Conservation (phyloP, 805 yeast genomes). For the Starmerella sirachaensis region DNA sequence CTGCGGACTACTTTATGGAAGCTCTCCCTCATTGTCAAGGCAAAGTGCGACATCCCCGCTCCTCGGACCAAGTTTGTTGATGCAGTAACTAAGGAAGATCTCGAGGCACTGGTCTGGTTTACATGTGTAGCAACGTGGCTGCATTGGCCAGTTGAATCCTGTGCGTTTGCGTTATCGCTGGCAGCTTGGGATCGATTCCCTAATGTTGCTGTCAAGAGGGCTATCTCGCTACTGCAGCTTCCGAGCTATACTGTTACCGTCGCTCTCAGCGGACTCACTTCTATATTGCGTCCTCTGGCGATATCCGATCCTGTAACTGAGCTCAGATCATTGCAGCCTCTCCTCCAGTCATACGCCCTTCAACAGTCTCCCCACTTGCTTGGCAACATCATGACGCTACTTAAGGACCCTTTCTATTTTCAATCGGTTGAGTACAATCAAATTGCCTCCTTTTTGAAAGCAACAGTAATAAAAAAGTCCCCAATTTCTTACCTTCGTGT, state of each 20-base stretch:
- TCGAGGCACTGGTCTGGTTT: slow-evolving; percentile 12
- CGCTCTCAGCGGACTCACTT: neutral
- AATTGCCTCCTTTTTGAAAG: neutral
- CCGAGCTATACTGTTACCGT: neutral
- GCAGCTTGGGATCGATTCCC: slow-evolving; percentile 2
- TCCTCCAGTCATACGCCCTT: slow-evolving; percentile 8
- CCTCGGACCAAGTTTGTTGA: neutral
- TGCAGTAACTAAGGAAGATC: slow-evolving; percentile 9
- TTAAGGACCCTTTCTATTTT: neutral
- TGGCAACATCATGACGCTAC: neutral
- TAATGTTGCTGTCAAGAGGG: too few relatives aligned
- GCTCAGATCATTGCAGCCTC: slow-evolving; percentile 5
- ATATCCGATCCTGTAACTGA: neutral
- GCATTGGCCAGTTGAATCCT: slow-evolving; percentile 1
- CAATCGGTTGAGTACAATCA: neutral
- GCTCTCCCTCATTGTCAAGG: too few relatives aligned
- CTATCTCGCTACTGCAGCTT: slow-evolving; percentile 1
- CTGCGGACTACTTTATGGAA: too few relatives aligned
- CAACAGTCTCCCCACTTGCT: slow-evolving; percentile 8
- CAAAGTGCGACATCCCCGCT: neutral
- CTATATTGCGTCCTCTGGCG: neutral
- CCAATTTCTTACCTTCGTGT: slow-evolving; percentile 4
- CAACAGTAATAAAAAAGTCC: slow-evolving; percentile 2
- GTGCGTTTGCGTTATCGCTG: neutral
- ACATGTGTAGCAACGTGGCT: slow-evolving; percentile 1